Evolutionary conservation across 257 asterid species (phyloP).

Genomic region (Verbena officinalis): DNA sequence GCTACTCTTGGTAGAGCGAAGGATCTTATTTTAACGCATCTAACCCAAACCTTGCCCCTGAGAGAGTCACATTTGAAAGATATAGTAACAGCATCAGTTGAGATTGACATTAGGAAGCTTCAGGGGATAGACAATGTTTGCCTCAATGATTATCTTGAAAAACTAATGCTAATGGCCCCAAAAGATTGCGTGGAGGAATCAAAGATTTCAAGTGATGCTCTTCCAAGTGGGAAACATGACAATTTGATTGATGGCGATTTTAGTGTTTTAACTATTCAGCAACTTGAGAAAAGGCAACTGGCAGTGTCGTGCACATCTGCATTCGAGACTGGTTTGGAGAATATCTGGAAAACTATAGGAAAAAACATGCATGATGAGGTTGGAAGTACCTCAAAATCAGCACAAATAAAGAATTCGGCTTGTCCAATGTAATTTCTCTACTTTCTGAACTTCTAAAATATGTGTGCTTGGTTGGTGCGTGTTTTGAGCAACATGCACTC

Average conservation of each 20-base stretch:
- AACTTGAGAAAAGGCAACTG: slow-evolving; percentile 51
- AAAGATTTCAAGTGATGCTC: slow-evolving; percentile 25
- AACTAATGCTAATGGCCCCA: slow-evolving; percentile 33
- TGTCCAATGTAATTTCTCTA: slow-evolving; percentile 43
- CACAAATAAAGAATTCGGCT: slow-evolving; percentile 28
- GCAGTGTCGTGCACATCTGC: slow-evolving; percentile 48
- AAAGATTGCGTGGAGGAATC: slow-evolving; percentile 29
- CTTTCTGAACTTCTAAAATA: neutral
- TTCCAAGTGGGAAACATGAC: slow-evolving; percentile 27
- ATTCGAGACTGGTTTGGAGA: slow-evolving; percentile 51
- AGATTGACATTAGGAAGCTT: slow-evolving; percentile 55
- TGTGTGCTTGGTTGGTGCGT: neutral
- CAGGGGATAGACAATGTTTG: slow-evolving; percentile 37
- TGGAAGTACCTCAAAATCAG: slow-evolving; percentile 30
- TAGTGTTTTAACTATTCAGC: slow-evolving; percentile 43
- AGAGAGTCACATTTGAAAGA: slow-evolving; percentile 72
- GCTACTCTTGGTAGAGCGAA: slow-evolving; percentile 48
- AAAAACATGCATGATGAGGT: slow-evolving; percentile 36
- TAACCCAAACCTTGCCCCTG: slow-evolving; percentile 59
- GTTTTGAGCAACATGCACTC: neutral
- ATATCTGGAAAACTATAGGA: slow-evolving; percentile 43
- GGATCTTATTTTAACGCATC: slow-evolving; percentile 48
- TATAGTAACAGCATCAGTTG: slow-evolving; percentile 49
- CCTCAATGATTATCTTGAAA: slow-evolving; percentile 43
- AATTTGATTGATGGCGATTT: slow-evolving; percentile 37